A percentile compares a stretch with the other conserved stretches of the same genome.
These are phyloP conservation scores for Nakaseomyces kungkrabaensis DNA, from an alignment of 1,139 yeast species.

Conservation along the genomic window DNA sequence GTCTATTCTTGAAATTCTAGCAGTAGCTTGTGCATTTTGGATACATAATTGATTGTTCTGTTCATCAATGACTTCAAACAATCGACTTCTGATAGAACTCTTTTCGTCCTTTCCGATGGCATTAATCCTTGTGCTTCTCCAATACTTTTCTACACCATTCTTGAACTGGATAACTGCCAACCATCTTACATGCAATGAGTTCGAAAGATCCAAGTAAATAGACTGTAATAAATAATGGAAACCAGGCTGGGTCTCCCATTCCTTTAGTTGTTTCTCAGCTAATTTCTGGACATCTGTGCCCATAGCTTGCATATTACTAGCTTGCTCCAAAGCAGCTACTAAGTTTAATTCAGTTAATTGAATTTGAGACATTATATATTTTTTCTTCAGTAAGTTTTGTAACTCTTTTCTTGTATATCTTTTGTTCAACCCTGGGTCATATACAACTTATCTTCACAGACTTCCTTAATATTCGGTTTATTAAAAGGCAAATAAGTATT, in stretches of 20 bases:
- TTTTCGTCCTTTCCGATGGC: slow-evolving; percentile 66
- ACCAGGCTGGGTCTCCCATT: slow-evolving; percentile 58
- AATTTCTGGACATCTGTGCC: slow-evolving; percentile 37
- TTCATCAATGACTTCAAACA: slow-evolving; percentile 56
- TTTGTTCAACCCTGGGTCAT: no score
- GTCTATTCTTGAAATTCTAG: slow-evolving; percentile 71
- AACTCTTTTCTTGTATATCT: neutral
- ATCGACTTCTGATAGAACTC: slow-evolving; percentile 43
- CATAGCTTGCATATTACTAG: slow-evolving; percentile 43
- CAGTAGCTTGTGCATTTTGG: slow-evolving; percentile 77
- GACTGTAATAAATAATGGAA: slow-evolving; percentile 48
- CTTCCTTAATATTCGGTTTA: no score
- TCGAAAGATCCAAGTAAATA: slow-evolving; percentile 49
- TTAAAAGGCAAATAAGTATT: no score
- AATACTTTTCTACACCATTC: slow-evolving; percentile 73
- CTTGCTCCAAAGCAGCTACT: slow-evolving; percentile 36
- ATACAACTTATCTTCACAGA: no score
- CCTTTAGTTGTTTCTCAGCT: slow-evolving; percentile 61
- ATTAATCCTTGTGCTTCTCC: slow-evolving; percentile 58
- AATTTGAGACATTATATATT: slow-evolving; percentile 1
- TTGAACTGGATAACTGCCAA: slow-evolving; percentile 79
- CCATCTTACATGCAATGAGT: slow-evolving; percentile 67
- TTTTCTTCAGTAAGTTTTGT: neutral
- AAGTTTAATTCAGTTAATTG: slow-evolving; percentile 19
- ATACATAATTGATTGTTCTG: slow-evolving; percentile 62